Evolutionary conservation across 225 moss, liverwort and hornwort species (phyloP).

Genomic region (Polytrichum commune): DNA sequence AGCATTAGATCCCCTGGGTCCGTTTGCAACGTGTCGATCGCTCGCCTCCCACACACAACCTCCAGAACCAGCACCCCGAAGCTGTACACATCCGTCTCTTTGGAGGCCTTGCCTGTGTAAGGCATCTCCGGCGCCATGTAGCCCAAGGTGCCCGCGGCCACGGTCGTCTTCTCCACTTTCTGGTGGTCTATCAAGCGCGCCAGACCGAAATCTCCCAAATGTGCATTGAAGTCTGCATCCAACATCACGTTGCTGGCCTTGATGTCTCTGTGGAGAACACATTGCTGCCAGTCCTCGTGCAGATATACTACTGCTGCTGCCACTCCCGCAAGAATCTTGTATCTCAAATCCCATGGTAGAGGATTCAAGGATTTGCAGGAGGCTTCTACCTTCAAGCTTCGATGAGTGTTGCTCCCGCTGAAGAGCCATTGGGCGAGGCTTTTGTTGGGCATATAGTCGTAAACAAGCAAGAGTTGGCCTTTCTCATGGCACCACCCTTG

Average conservation of each 20-base stretch:
- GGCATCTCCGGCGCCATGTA: constrained; percentile 31
- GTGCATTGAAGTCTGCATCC: constrained; percentile 7
- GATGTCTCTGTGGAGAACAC: constrained; percentile 20
- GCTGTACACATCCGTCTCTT: constrained; percentile 51
- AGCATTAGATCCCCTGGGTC: constrained; percentile 30
- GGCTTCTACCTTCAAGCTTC: not conserved
- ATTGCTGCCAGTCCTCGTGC: constrained; percentile 7
- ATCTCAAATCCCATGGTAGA: not conserved
- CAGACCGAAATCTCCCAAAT: constrained; percentile 16
- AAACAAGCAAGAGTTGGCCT: constrained; percentile 8
- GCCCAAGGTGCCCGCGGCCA: constrained; percentile 10
- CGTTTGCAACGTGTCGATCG: not conserved
- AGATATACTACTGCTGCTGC: constrained; percentile 8
- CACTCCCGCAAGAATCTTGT: constrained; percentile 1
- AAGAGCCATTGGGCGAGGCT: constrained; percentile 2
- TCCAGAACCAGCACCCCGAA: constrained; percentile 43
- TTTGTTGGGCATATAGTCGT: constrained; percentile 16
- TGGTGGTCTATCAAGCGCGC: constrained; percentile 13
- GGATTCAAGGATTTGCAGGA: not conserved
- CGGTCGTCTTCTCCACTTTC: constrained; percentile 6
- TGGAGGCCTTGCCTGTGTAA: constrained; percentile 41
- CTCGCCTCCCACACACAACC: constrained; percentile 40
- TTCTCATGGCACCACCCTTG: constrained; percentile 15
- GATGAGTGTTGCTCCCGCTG: too few relatives aligned
- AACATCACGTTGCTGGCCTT: constrained; percentile 20